Evolutionary conservation across 495 filamentous ascomycete genomes (phyloP), one percentile per base, ranked within the genome.

Genomic region (Aspergillus taichungensis): DNA sequence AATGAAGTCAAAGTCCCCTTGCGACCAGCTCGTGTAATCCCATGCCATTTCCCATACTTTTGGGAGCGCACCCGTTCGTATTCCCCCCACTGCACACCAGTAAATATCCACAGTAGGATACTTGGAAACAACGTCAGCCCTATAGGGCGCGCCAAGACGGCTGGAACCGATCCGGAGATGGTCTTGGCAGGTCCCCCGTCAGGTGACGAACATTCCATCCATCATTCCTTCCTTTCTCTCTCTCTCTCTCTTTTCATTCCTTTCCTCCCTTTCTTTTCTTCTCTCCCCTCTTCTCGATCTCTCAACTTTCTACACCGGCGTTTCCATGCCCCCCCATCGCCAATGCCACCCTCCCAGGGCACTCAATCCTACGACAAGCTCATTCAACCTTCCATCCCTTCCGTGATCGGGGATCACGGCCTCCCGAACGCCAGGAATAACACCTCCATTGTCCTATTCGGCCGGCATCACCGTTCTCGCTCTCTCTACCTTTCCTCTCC

Each of bases 401-500:
- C 4, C 18, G 18, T 2, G 18, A 24, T 24, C 18, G 2, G 2
- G 2, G 18, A 24, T 2, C 27, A 46, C 12, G 43, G 40, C 28
- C 6, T 30, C 13, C 43, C 46, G 24, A 34, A 29, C 14, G 45
- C 44, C 30, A 33, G 27, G 36, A 32, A 30, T 34, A 12, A 45
- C 28, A 10, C 33, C 34, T 27, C 14, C 46, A n/a, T 18, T 37
- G 13, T 52, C 9, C 33, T 49, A 7, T 37, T 64, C 8, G 33
- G 54, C 38, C 52, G 53, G n/a, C 40, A 47, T 7, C 44, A 47
- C 10, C 24, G 54, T 4, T 46, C 49, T 5, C 53, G 58, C 0
- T 52, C 30, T 2, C 30, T 55, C 18, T 55, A 43, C 1, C 50
- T 68, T 0, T 32, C 52, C 5, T 51, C 55, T 35, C 63, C 64